Evolutionary conservation across 805 yeast species (phyloP).

Genomic region (Pichia membranifaciens): DNA sequence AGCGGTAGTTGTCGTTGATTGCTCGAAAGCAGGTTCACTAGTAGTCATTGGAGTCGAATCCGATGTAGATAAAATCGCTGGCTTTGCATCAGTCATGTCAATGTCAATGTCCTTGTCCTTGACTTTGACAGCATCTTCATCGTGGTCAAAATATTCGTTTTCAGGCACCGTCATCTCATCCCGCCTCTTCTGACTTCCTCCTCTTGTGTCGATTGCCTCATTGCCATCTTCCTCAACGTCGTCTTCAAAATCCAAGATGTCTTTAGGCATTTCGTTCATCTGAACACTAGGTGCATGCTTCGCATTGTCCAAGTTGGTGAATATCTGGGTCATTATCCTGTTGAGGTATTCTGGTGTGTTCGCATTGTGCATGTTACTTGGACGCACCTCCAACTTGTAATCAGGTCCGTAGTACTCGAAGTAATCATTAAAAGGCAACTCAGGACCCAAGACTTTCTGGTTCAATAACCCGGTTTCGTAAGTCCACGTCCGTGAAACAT

Average conservation of each 20-base stretch:
- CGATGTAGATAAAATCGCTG: slow-evolving; percentile 17
- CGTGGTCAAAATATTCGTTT: slow-evolving; percentile 73
- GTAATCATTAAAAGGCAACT: slow-evolving; percentile 88
- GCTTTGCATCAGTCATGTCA: slow-evolving; percentile 9
- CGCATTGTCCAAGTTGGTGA: slow-evolving; percentile 78
- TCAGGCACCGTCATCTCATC: slow-evolving; percentile 67
- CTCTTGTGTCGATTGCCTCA: slow-evolving; percentile 79
- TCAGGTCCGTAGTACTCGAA: slow-evolving; percentile 98
- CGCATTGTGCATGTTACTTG: slow-evolving; percentile 94
- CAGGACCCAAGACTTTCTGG: slow-evolving; percentile 68
- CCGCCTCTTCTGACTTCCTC: slow-evolving; percentile 82
- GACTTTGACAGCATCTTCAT: slow-evolving; percentile 36
- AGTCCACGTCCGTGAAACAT: slow-evolving; percentile 94
- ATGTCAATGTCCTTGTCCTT: slow-evolving; percentile 23
- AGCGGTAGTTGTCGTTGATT: neutral
- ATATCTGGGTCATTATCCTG: slow-evolving; percentile 71
- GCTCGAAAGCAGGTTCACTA: neutral
- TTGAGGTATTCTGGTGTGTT: slow-evolving; percentile 89
- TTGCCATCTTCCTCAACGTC: slow-evolving; percentile 72
- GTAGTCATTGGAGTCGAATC: slow-evolving; percentile 17
- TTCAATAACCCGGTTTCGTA: slow-evolving; percentile 87
- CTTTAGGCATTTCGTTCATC: slow-evolving; percentile 82
- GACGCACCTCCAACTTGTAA: slow-evolving; percentile 88
- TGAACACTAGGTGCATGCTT: slow-evolving; percentile 97
- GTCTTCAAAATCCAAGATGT: slow-evolving; percentile 80